Base-by-base conservation (phyloP, 495 filamentous ascomycete genomes). In the Podospora sp. region DNA sequence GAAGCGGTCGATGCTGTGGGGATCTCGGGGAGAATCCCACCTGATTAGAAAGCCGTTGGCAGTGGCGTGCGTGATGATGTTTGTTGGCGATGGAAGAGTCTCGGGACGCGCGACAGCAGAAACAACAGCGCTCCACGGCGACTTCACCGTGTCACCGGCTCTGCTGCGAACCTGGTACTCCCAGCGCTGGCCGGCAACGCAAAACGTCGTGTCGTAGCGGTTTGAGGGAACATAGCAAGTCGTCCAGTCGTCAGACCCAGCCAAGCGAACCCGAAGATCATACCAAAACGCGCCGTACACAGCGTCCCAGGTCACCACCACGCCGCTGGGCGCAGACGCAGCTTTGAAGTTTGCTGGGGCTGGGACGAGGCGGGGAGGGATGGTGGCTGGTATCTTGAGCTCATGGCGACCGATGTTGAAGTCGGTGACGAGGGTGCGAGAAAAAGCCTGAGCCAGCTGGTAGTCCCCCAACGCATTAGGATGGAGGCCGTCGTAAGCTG, bases 401-500 rank as follows among this genome's bases (percentile, higher is more conserved):
- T 57, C 59, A 21, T 14, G 49, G 16, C 26, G 57, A 18, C 69
- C 72, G 40, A 73, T n/a, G 21, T 33, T 29, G 35, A 73, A 72
- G 14, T 27, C 49, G 1, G 56, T 55, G 46, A 71, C 24, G 25
- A 77, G 68, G 0, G 56, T 59, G 22, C 56, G 22, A 20, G 56
- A 29, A 33, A 78, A 77, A 56, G 76, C 71, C 11, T 65, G 50
- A 12, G 71, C 73, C 50, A 78, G 59, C 40, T 77, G 57, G 60
- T 69, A 77, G 29, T 80, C 75, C 24, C 78, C 78, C 1, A 75
- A 62, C 14, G 72, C 67, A 29, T 77, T 77, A 18, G 78, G 78
- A 26, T 80, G 78, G 18, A 80, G 68, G n/a, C 78, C 78, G 60
- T 80, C 78, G 57, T 77, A 77, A 12, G 73, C 67, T 0, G 65